Evolutionary conservation across 2,329 filamentous ascomycete species (phyloP).

Genomic region (Talaromyces sp.): DNA sequence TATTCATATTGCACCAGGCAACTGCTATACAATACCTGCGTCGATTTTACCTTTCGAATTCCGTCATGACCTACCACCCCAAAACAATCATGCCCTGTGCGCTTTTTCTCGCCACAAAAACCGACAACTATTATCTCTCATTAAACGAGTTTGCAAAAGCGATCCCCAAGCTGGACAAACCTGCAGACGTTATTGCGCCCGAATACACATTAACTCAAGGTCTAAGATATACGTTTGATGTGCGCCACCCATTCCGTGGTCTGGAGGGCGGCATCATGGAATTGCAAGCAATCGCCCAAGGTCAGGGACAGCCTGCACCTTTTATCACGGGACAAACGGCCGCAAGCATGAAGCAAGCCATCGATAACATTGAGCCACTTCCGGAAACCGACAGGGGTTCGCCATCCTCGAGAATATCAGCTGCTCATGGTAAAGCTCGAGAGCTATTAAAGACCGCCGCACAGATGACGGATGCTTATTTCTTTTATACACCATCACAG

Average conservation of each 20-base stretch:
- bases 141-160: conserved; percentile 64
- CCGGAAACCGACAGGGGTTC: conserved; percentile 25
- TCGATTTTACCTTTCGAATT: conserved; percentile 94
- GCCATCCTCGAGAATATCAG: conserved; percentile 48
- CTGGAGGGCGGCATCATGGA: conserved; percentile 85
- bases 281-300: conserved; percentile 63
- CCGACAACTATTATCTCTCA: conserved; percentile 75
- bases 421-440: conserved; percentile 69
- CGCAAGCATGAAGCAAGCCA: conserved; percentile 28
- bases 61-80: conserved; percentile 92
- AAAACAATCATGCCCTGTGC: conserved; percentile 84
- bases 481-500: conserved; percentile 90
- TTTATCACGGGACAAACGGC: conserved; percentile 30
- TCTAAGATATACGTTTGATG: conserved; percentile 87
- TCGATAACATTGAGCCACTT: conserved; percentile 32
- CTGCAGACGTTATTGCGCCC: conserved; percentile 80
- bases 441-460: conserved; percentile 74
- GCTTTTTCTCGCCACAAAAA: conserved; percentile 90
- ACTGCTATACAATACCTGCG: conserved; percentile 87
- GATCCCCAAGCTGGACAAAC: conserved; percentile 66
- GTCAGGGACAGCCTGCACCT: conserved; percentile 47
- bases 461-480: conserved; percentile 90
- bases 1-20: conserved; percentile 43
- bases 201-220: conserved; percentile 93
- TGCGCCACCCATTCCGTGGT: conserved; percentile 83